A percentile compares a stretch with the other conserved stretches of the same genome.
phyloP scores from a whole-genome alignment of 2,329 filamentous ascomycete species.

The Aspergillus cejpii region DNA sequence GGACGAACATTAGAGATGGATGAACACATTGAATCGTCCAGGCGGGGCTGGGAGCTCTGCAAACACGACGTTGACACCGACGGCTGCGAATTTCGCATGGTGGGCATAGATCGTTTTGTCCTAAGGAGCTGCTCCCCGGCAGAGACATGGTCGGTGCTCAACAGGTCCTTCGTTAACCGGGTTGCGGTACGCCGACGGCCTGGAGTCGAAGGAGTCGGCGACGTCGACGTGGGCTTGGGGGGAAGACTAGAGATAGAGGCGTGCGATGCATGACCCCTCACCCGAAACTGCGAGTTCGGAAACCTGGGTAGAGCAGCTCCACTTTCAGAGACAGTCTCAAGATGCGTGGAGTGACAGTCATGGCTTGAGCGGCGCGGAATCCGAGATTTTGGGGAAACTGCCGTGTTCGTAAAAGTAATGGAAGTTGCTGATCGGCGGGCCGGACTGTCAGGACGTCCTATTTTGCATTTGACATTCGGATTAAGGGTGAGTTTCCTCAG shows the following conservation, averaged over 20 bases:
- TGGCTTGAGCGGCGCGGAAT: slow-evolving; percentile 71
- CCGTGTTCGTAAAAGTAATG: slow-evolving; percentile 83
- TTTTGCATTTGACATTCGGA: slow-evolving; percentile 84
- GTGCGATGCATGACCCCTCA: slow-evolving; percentile 60
- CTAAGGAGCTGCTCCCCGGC: slow-evolving; percentile 51
- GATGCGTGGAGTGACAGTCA: slow-evolving; percentile 61
- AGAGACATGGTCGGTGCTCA: slow-evolving; percentile 45
- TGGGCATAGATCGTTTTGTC: slow-evolving; percentile 56
- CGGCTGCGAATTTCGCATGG: slow-evolving; percentile 44
- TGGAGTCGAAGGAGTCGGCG: slow-evolving; percentile 54
- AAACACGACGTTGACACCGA: slow-evolving; percentile 26
- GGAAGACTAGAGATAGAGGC: slow-evolving; percentile 61
- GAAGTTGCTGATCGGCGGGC: slow-evolving; percentile 68
- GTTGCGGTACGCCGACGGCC: slow-evolving; percentile 53
- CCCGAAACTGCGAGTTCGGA: slow-evolving; percentile 59
- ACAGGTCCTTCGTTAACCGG: slow-evolving; percentile 31
- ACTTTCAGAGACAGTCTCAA: slow-evolving; percentile 91
- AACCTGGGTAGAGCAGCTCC: slow-evolving; percentile 62
- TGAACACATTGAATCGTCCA: slow-evolving; percentile 31
- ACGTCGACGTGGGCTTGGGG: slow-evolving; percentile 54
- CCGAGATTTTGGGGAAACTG: slow-evolving; percentile 54
- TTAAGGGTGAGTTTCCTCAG: slow-evolving; percentile 76
- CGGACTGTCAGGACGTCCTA: slow-evolving; percentile 61
- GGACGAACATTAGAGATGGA: slow-evolving; percentile 44
- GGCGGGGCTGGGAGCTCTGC: slow-evolving; percentile 35